phyloP scores from a whole-genome alignment of 2,329 filamentous ascomycete species.

The Clarireedia homoeocarpa region DNA sequence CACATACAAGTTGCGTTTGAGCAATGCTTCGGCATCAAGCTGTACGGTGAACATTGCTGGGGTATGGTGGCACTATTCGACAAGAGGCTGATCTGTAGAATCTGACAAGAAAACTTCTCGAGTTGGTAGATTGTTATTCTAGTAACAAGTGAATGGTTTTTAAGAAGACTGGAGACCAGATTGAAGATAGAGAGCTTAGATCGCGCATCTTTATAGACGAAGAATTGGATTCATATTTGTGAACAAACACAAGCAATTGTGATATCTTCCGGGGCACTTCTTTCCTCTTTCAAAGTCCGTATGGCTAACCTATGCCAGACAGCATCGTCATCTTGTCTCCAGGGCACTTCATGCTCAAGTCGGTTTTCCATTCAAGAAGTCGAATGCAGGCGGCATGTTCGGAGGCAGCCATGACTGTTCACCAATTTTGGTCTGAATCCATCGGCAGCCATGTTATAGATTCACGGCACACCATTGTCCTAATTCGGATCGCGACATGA shows the following conservation, averaged over 20 bases:
- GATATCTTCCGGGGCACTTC: neutral
- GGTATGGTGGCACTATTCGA: neutral
- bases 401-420: too few species aligned
- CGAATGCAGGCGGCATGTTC: too few species aligned
- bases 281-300: neutral
- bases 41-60: neutral
- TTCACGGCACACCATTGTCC: too few species aligned
- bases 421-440: too few species aligned
- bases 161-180: neutral
- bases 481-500: too few species aligned
- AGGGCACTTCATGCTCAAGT: too few species aligned
- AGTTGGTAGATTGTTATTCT: neutral
- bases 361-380: too few species aligned
- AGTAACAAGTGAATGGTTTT: neutral
- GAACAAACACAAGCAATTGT: neutral
- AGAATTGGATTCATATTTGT: neutral
- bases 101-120: too few species aligned
- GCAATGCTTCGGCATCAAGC: neutral
- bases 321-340: neutral
- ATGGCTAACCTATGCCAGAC: neutral
- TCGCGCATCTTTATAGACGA: neutral
- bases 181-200: neutral
- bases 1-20: neutral
- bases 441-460: too few species aligned
- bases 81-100: too few species aligned